phyloP scores from a whole-genome alignment of 1,139 yeast genomes.

The Taiozyma sp. region DNA sequence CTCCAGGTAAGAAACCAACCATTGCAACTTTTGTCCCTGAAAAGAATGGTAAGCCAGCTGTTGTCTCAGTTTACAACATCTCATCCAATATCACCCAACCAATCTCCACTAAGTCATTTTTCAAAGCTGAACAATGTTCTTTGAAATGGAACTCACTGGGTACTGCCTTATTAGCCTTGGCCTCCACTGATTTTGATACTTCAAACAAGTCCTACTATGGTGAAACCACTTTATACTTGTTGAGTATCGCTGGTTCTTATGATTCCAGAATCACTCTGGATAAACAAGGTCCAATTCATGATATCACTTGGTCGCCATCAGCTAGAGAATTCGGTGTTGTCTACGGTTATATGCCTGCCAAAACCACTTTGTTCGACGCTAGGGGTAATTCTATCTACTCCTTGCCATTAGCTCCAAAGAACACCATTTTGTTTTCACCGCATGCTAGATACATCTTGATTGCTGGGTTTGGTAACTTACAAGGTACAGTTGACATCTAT shows the following conservation, averaged over 20 bases:
- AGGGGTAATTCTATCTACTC: slow-evolving; percentile 86
- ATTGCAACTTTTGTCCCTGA: slow-evolving; percentile 91
- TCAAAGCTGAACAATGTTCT: slow-evolving; percentile 92
- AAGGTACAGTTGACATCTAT: slow-evolving; percentile 92
- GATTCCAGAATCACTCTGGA: slow-evolving; percentile 85
- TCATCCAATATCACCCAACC: slow-evolving; percentile 68
- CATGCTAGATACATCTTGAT: slow-evolving; percentile 87
- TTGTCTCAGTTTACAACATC: slow-evolving; percentile 74
- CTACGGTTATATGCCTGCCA: slow-evolving; percentile 97
- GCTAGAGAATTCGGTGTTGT: slow-evolving; percentile 96
- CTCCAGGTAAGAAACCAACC: slow-evolving; percentile 89
- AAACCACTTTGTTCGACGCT: slow-evolving; percentile 90
- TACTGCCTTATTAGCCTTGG: slow-evolving; percentile 87
- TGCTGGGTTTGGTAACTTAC: slow-evolving; percentile 97
- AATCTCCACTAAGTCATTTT: slow-evolving; percentile 80
- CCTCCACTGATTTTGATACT: slow-evolving; percentile 93
- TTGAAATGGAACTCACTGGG: slow-evolving; percentile 94
- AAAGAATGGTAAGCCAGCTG: slow-evolving; percentile 79
- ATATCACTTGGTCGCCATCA: slow-evolving; percentile 95
- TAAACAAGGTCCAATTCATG: slow-evolving; percentile 96
- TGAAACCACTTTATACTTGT: slow-evolving; percentile 83
- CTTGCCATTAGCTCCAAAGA: slow-evolving; percentile 83
- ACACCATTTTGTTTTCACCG: slow-evolving; percentile 88
- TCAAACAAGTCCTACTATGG: slow-evolving; percentile 95
- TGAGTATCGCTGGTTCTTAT: slow-evolving; percentile 90